Base-by-base conservation (phyloP, 768 basidiomycete genomes). In the Russula compacta region DNA sequence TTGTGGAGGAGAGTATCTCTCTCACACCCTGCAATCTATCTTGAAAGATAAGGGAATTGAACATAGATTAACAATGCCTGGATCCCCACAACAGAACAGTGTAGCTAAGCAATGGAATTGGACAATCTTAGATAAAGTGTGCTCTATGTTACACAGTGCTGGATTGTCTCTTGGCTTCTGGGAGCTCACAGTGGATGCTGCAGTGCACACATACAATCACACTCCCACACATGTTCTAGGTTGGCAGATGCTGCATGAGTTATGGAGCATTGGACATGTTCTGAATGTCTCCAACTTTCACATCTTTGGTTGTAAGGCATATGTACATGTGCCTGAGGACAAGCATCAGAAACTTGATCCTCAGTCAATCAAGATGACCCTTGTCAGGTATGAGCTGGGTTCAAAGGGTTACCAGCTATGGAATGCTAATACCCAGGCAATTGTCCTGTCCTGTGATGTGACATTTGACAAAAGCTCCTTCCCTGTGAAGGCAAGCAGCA, bases 61-160 rank as follows among this genome's bases (percentile, higher is more conserved):
- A 3, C 72, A 71, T 14, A 70, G 75, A 51, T 66, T 74, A 1
- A 79, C 76, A 1, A 68, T 74, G 0, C 75, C 77, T 19, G 71
- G 81, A 60, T 77, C 75, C 0, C 78, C 75, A 0, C 67, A 76
- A 54, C 71, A 80, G 46, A 81, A 81, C 56, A 77, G 80, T 0
- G 64, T 79, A 12, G 73, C 78, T 0, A 74, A 81, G 66, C 67
- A 72, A 8, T 64, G 69, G 2, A 81, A 79, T 61, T 65, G 73
- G 6, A 76, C 73, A 0, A 61, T 76, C 9, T n/a, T 74, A 4
- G 72, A 78, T 42, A 56, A 68, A 8, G 69, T 72, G 0, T 67
- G 69, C 0, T 74, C 78, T 0, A 59, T 80, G 62, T 56, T 79
- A 5, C 71, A 76, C 60, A 66, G 64, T 1, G 69, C 71, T 35